These are phyloP conservation scores for Sindora glabra DNA, from an alignment of 306 rosid genomes.

Conservation along the genomic window DNA sequence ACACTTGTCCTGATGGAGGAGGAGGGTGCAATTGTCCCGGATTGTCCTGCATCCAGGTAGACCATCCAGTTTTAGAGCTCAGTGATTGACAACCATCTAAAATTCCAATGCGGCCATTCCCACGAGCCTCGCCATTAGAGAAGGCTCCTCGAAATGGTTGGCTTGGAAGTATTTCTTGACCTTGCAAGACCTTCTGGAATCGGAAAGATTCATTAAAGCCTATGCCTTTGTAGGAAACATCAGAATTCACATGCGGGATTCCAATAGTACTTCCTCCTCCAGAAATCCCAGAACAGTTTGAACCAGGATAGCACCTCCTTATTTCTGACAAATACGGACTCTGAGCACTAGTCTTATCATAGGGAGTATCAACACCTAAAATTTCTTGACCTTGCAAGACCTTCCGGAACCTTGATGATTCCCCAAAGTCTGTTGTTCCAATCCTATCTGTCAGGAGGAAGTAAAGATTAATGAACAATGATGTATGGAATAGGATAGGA, in stretches of 20 bases:
- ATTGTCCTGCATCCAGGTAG: conserved; percentile 32
- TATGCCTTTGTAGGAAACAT: conserved; percentile 45
- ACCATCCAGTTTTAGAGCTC: conserved; percentile 57
- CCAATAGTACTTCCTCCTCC: conserved; percentile 47
- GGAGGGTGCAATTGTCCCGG: conserved; percentile 36
- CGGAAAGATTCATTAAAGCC: conserved; percentile 78
- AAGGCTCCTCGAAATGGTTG: conserved; percentile 55
- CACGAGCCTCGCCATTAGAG: conserved; percentile 30
- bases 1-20: conserved; percentile 51
- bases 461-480: background rate
- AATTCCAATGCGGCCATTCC: conserved; percentile 47
- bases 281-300: conserved; percentile 44
- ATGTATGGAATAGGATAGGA: too few species aligned
- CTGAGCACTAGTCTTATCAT: conserved; percentile 38
- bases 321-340: conserved; percentile 48
- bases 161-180: conserved; percentile 95
- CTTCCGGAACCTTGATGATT: conserved; percentile 87
- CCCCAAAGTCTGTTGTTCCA: conserved; percentile 91
- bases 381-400: conserved; percentile 99
- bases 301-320: conserved; percentile 64
- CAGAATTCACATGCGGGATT: conserved; percentile 39
- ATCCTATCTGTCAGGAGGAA: conserved; percentile 55
- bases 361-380: conserved; percentile 55
- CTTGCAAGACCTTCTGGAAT: conserved; percentile 99
- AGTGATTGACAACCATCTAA: conserved; percentile 48